These are phyloP conservation scores for Cryptococcus jaspeensis DNA, from an alignment of 1,284 basidiomycete genomes.

Conservation along the genomic window DNA sequence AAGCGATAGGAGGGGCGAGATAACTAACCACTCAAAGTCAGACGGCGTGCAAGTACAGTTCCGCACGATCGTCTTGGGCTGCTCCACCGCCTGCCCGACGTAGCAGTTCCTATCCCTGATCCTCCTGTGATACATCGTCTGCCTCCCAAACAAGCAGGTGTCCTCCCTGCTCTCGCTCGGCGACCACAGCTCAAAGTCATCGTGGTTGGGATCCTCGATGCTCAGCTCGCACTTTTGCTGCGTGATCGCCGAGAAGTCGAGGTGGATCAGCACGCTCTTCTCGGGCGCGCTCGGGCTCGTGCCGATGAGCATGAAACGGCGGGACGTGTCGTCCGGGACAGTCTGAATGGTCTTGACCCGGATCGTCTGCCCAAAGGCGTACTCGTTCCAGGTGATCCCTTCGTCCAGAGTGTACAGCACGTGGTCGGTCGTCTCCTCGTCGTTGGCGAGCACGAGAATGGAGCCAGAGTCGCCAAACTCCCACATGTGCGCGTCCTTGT, in stretches of 20 bases:
- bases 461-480: constrained; percentile 97
- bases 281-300: constrained; percentile 57
- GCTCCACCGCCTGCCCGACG: constrained; percentile 67
- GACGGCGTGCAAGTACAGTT: constrained; percentile 69
- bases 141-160: constrained; percentile 76
- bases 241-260: constrained; percentile 85
- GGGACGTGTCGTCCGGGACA: constrained; percentile 84
- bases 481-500: constrained; percentile 97
- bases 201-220: constrained; percentile 67
- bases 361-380: constrained; percentile 77
- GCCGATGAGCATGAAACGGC: constrained; percentile 86
- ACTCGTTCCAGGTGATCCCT: constrained; percentile 82
- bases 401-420: constrained; percentile 87
- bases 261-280: constrained; percentile 69
- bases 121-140: constrained; percentile 86
- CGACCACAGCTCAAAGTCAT: constrained; percentile 95
- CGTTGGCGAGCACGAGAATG: constrained; percentile 88
- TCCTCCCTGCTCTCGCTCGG: constrained; percentile 78
- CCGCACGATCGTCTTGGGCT: constrained; percentile 58
- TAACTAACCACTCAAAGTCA: constrained; percentile 86
- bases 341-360: constrained; percentile 78
- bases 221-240: constrained; percentile 67
- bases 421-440: constrained; percentile 87
- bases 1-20: not conserved
- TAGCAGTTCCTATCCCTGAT: constrained; percentile 76